Evolutionary conservation across 176 grass and related monocot species (phyloP), one percentile per base, ranked within the genome.

Genomic region (Stipa capillata): DNA sequence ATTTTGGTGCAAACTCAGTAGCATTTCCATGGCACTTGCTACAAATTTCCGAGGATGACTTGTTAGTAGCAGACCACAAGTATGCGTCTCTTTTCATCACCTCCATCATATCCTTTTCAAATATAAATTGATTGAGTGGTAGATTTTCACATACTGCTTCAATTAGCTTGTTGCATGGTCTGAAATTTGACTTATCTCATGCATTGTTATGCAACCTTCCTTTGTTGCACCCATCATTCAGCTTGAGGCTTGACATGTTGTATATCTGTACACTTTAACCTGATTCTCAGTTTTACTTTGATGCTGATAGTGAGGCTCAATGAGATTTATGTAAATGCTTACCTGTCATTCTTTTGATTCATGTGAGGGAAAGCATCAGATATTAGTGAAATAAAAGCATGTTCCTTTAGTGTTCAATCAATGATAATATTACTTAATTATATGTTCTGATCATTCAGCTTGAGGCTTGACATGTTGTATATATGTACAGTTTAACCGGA

Each of bases 1-100:
- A 87, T 49, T 62, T 90, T 65, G 73, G 80, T 83, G 53, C 69
- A 60, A 83, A 89, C 14, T 73, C 76, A 27, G 67, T 90, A 63
- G 33, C 61, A 77, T 84, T 88, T 80, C 95, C 92, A 33, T 92
- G 91, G 95, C 87, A 92, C 87, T 79, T 97, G 72, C 78, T 97
- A 17, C 77, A 92, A 27, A 74, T 76, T 50, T 79, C 82, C 70
- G 85, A 92, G 71, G 85, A 90, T 85, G 59, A 85, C 43, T 76
- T 97, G 53, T 89, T 94, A 76, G 35, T 94, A 56, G 70, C 87
- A 57, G 86, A 92, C 57, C 85, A 56, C 61, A 90, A 77, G 95
- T 94, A 90, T 34, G 66, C 20, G 28, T 20, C 45, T 73, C 21
- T 74, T 78, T 36, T 84, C 13, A 52, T 43, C 17, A 27, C 60